phyloP scores from a whole-genome alignment of 202 grass and related monocot species.

The Elaeis oleifera region DNA sequence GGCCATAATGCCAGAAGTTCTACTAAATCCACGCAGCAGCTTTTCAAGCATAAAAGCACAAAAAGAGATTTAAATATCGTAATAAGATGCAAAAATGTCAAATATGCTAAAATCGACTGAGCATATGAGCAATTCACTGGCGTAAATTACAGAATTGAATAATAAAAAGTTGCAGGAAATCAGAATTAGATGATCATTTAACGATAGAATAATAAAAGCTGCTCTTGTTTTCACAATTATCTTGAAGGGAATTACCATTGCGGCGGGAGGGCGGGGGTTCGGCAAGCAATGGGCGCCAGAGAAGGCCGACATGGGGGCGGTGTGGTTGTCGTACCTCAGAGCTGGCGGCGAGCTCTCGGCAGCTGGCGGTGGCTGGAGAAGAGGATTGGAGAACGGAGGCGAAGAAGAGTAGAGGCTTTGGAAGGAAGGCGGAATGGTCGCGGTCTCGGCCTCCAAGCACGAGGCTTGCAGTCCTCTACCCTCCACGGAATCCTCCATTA shows the following conservation, averaged over 20 bases:
- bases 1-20: no score
- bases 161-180: no score
- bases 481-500: conserved; percentile 34
- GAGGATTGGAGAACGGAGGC: conserved; percentile 4
- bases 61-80: no score
- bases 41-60: no score
- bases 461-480: conserved; percentile 27
- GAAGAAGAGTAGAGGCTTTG: not conserved
- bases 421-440: not conserved
- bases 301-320: conserved; percentile 31
- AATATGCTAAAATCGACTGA: no score
- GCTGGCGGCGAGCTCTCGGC: conserved; percentile 5
- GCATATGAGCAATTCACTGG: no score
- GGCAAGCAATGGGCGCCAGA: not conserved
- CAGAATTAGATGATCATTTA: no score
- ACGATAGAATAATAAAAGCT: no score
- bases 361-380: not conserved
- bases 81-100: no score
- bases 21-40: no score
- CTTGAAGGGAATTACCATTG: not conserved
- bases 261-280: conserved; percentile 10
- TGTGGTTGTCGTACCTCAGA: conserved; percentile 34
- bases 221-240: no score
- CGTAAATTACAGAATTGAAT: no score
- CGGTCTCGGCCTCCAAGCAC: conserved; percentile 17